A percentile compares a stretch with the other conserved stretches of the same genome.
These are phyloP conservation scores for Adansonia gregorii DNA, from an alignment of 441 rosid species.

Conservation along the genomic window DNA sequence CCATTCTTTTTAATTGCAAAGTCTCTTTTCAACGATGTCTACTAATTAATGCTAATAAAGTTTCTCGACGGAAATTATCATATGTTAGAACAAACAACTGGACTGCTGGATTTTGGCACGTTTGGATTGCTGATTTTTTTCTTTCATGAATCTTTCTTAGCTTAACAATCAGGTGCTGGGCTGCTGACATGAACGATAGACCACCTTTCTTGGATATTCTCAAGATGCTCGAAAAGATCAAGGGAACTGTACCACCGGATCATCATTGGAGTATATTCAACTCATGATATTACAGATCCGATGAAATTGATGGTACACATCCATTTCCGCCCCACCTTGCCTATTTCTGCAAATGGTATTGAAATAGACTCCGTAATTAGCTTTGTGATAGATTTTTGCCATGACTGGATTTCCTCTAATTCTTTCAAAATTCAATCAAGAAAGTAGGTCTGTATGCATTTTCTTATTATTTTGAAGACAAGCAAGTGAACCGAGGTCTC, in stretches of 20 bases:
- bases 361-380: slow-evolving; percentile 37
- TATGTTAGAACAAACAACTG: background rate
- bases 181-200: slow-evolving; percentile 81
- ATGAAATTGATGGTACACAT: slow-evolving; percentile 15
- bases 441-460: background rate
- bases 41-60: background rate
- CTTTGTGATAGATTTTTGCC: slow-evolving; percentile 24
- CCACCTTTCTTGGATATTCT: slow-evolving; percentile 93
- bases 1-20: background rate
- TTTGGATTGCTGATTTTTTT: slow-evolving; percentile 23
- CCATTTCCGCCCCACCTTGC: slow-evolving; percentile 13
- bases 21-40: background rate
- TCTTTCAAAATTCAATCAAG: slow-evolving; percentile 28
- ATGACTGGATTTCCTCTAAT: slow-evolving; percentile 21
- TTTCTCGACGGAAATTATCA: background rate
- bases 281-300: slow-evolving; percentile 34
- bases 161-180: slow-evolving; percentile 84
- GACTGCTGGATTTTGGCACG: background rate
- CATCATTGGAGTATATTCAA: slow-evolving; percentile 85
- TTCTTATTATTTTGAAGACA: too few species aligned
- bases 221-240: slow-evolving; percentile 87
- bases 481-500: background rate
- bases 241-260: slow-evolving; percentile 66
- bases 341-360: slow-evolving; percentile 29
- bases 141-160: slow-evolving; percentile 39